These are phyloP conservation scores for Yamadazyma siamensis DNA, from an alignment of 1,139 yeast genomes.

Conservation along the genomic window DNA sequence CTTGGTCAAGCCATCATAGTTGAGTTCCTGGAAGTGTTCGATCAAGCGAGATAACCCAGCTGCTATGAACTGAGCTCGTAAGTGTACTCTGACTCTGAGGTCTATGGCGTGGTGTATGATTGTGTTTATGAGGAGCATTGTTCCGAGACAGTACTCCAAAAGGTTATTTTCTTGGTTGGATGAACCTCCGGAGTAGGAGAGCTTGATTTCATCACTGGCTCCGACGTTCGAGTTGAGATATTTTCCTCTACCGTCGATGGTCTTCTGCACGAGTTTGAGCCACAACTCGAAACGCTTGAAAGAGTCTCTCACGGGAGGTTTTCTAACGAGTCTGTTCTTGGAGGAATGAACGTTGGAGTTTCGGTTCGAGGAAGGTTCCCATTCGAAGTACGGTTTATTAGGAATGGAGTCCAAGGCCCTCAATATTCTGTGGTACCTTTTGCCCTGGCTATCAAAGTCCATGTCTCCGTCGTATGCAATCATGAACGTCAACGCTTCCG, in stretches of 20 bases:
- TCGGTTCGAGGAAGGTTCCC: slow-evolving; percentile 15
- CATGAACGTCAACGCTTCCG: slow-evolving; percentile 63
- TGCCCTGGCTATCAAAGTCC: slow-evolving; percentile 32
- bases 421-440: slow-evolving; percentile 62
- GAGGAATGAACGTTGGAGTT: slow-evolving; percentile 3
- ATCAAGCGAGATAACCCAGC: slow-evolving; percentile 72
- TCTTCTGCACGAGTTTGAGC: slow-evolving; percentile 68
- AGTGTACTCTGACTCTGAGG: slow-evolving; percentile 64
- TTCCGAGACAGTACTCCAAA: slow-evolving; percentile 75
- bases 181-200: slow-evolving; percentile 46
- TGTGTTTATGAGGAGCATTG: slow-evolving; percentile 73
- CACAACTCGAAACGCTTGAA: slow-evolving; percentile 78
- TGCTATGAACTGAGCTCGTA: slow-evolving; percentile 72
- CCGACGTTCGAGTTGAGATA: slow-evolving; percentile 85
- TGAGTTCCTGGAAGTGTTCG: slow-evolving; percentile 57
- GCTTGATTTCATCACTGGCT: slow-evolving; percentile 81
- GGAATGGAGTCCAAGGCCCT: slow-evolving; percentile 62
- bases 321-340: slow-evolving; percentile 32
- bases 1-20: slow-evolving; percentile 60
- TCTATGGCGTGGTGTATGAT: slow-evolving; percentile 67
- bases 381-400: slow-evolving; percentile 58
- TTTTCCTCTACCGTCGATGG: slow-evolving; percentile 84
- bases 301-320: slow-evolving; percentile 36
- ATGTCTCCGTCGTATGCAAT: slow-evolving; percentile 35
- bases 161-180: slow-evolving; percentile 56